phyloP scores from a whole-genome alignment of 306 rosid species.

The Sesbania bispinosa region DNA sequence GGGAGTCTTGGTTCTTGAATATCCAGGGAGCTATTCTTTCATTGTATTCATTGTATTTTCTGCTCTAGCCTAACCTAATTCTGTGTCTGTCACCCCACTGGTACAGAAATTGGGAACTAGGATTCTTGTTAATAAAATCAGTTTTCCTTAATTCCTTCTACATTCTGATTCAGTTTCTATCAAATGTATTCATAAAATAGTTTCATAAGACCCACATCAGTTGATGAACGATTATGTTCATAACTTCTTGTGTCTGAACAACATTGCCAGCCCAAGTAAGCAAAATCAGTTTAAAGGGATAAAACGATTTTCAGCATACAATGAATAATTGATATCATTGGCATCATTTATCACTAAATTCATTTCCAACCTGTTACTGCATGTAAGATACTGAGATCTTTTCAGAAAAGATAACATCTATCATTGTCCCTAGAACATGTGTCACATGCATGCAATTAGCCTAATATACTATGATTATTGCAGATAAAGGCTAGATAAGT shows the following conservation, averaged over 20 bases:
- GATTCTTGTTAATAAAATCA: no score
- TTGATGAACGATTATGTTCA: neutral
- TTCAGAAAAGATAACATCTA: neutral
- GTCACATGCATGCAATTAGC: neutral
- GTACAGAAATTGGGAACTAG: no score
- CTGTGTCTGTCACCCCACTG: no score
- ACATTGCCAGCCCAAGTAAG: neutral
- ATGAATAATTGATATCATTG: neutral
- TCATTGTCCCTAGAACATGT: neutral
- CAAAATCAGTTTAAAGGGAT: neutral
- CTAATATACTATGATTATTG: neutral
- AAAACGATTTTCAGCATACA: conserved; percentile 1
- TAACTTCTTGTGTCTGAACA: conserved; percentile 1
- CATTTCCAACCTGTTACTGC: neutral
- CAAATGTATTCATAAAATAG: no score
- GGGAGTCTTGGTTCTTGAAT: no score
- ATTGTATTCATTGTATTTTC: no score
- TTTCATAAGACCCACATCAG: conserved; percentile 2
- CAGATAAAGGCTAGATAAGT: neutral
- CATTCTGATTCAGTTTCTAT: no score
- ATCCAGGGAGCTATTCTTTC: no score
- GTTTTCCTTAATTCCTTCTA: no score
- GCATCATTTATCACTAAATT: conserved; percentile 16
- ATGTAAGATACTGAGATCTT: neutral
- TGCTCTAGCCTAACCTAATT: no score